Conservation (phyloP, 192 early-diverging fungal species). For the Coemansia sp. region DNA sequence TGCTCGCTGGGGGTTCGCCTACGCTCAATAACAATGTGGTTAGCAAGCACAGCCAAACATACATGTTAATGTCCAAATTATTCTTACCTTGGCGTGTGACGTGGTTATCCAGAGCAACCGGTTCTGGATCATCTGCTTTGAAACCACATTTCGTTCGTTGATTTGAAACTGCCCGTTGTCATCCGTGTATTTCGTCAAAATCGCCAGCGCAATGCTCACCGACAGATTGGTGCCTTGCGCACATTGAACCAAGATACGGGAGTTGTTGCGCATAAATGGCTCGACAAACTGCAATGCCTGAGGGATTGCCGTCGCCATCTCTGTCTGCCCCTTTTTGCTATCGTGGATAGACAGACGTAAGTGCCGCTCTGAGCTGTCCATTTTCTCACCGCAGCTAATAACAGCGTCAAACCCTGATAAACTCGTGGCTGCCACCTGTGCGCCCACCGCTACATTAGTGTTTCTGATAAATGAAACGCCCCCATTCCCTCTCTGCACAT, state of each 20-base stretch:
- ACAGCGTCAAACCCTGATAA: slow-evolving; percentile 76
- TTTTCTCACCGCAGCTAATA: slow-evolving; percentile 69
- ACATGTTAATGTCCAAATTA: not conserved
- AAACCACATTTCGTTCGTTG: slow-evolving; percentile 17
- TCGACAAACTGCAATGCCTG: slow-evolving; percentile 58
- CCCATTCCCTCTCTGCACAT: slow-evolving; percentile 7
- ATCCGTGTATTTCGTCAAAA: slow-evolving; percentile 64
- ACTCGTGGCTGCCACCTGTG: slow-evolving; percentile 53
- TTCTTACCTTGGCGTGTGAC: slow-evolving; percentile 58
- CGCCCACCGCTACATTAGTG: slow-evolving; percentile 67
- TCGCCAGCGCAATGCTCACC: slow-evolving; percentile 71
- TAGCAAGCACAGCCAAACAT: not conserved
- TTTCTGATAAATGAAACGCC: slow-evolving; percentile 53
- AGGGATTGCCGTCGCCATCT: slow-evolving; percentile 60
- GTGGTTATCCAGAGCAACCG: slow-evolving; percentile 67
- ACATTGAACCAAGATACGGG: slow-evolving; percentile 72
- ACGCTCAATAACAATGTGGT: slow-evolving; percentile 9
- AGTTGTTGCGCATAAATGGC: slow-evolving; percentile 27
- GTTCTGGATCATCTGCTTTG: slow-evolving; percentile 65
- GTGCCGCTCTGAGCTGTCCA: slow-evolving; percentile 46
- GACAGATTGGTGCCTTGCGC: slow-evolving; percentile 80
- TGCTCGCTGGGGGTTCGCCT: slow-evolving; percentile 71
- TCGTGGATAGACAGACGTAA: slow-evolving; percentile 78
- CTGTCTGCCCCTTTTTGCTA: slow-evolving; percentile 83
- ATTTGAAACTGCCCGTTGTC: slow-evolving; percentile 34